Percentiles rank a stretch among this genome's conserved stretches.
Evolutionary conservation across 345 rosid genomes (phyloP).

Genomic region (Rhizophora mangle): DNA sequence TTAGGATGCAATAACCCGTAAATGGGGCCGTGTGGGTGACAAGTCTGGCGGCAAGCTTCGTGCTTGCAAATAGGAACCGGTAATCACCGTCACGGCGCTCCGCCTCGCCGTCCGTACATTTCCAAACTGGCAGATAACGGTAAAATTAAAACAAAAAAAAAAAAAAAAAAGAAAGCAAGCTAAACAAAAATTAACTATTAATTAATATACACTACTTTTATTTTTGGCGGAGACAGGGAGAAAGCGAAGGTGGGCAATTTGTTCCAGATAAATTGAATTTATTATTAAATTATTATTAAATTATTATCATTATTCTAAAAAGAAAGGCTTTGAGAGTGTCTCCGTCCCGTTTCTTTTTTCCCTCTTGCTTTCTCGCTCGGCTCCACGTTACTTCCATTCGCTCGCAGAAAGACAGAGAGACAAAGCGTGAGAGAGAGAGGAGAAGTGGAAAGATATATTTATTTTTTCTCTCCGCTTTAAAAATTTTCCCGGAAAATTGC

Average conservation of each 20-base stretch:
- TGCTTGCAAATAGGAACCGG: slow-evolving; percentile 25
- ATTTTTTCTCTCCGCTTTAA: slow-evolving; percentile 1
- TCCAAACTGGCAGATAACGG: slow-evolving; percentile 24
- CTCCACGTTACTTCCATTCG: slow-evolving; percentile 11
- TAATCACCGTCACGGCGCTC: slow-evolving; percentile 21
- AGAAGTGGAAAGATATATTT: neutral
- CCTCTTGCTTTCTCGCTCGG: slow-evolving; percentile 33
- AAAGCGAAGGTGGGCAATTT: neutral
- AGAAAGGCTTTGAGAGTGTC: slow-evolving; percentile 21
- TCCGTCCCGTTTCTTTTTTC: slow-evolving; percentile 24
- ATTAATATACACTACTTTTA: too few species aligned
- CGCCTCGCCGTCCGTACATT: slow-evolving; percentile 8
- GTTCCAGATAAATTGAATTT: neutral
- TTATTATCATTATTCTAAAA: neutral
- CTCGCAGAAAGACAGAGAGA: neutral
- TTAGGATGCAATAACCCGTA: neutral
- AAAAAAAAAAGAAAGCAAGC: neutral
- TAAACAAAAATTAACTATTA: neutral
- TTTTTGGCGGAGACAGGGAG: neutral
- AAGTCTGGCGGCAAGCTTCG: slow-evolving; percentile 17
- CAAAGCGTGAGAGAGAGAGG: slow-evolving; percentile 13
- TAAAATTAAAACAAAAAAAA: neutral
- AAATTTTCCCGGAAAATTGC: neutral
- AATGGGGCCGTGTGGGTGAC: neutral
- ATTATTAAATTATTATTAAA: neutral